A percentile compares a stretch with the other conserved stretches of the same genome.
These are phyloP conservation scores for Aspergillus pseudoterreus DNA, from an alignment of 2,329 filamentous ascomycete genomes.

Conservation along the genomic window DNA sequence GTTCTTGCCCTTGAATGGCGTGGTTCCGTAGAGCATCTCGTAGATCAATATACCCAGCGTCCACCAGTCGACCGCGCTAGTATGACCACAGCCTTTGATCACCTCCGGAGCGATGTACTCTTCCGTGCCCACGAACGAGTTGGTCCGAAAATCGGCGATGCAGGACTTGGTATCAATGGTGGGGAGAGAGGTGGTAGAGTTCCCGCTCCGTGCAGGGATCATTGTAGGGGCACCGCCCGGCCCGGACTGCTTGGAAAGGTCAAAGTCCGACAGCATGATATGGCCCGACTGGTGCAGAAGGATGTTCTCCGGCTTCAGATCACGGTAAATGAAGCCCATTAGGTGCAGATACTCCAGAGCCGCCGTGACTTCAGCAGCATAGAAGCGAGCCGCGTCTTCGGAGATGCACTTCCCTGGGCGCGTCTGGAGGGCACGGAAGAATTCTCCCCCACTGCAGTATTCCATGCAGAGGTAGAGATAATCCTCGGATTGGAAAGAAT, in stretches of 20 bases:
- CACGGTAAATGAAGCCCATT: conserved; percentile 99
- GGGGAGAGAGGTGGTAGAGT: conserved; percentile 79
- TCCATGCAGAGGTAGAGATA: conserved; percentile 99
- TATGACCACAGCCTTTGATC: conserved; percentile 97
- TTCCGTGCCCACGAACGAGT: conserved; percentile 97
- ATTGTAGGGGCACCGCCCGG: conserved; percentile 94
- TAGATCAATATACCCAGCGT: conserved; percentile 95
- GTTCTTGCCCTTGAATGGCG: conserved; percentile 99
- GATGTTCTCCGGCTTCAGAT: conserved; percentile 96
- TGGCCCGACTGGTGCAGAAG: conserved; percentile 97
- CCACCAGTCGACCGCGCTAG: conserved; percentile 99
- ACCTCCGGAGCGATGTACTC: conserved; percentile 99
- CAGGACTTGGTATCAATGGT: conserved; percentile 99
- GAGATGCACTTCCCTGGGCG: conserved; percentile 95
- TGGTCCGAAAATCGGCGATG: conserved; percentile 96
- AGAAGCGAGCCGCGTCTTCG: conserved; percentile 95
- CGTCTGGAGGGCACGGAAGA: conserved; percentile 94
- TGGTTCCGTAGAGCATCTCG: conserved; percentile 98
- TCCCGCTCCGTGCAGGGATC: conserved; percentile 88
- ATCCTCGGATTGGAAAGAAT: conserved; percentile 98
- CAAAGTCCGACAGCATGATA: conserved; percentile 99
- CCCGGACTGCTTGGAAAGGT: conserved; percentile 95
- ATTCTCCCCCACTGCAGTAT: conserved; percentile 97
- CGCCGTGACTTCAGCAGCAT: conserved; percentile 94
- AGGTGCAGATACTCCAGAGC: conserved; percentile 94